Conservation (phyloP, 2,329 filamentous ascomycete genomes). For the Sphaerulina populicola region DNA sequence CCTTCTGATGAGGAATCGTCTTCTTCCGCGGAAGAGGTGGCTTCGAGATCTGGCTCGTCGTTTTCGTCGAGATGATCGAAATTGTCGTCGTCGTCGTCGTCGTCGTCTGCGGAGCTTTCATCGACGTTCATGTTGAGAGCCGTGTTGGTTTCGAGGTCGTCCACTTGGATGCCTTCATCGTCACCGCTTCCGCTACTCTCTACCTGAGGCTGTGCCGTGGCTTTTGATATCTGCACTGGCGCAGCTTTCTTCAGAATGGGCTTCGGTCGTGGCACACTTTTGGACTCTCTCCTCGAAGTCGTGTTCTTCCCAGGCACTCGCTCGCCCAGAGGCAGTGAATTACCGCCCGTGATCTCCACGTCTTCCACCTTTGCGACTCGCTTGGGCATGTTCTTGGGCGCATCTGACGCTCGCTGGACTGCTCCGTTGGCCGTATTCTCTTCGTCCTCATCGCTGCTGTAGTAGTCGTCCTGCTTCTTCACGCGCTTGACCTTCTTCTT, state of each 20-base stretch:
- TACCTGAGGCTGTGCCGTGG: slow-evolving; percentile 3
- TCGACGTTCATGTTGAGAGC: slow-evolving; percentile 18
- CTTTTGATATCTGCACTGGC: slow-evolving; percentile 6
- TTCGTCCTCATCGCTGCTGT: slow-evolving; percentile 55
- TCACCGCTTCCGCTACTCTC: slow-evolving; percentile 14
- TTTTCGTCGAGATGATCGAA: slow-evolving; percentile 29
- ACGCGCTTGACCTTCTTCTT: slow-evolving; percentile 48
- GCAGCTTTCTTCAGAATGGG: slow-evolving; percentile 18
- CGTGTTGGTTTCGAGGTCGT: slow-evolving; percentile 18
- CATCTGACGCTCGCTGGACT: slow-evolving; percentile 20
- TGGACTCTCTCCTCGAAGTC: slow-evolving; percentile 8
- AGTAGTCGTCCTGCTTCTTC: slow-evolving; percentile 55
- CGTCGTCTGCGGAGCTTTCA: slow-evolving; percentile 26
- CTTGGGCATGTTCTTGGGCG: slow-evolving; percentile 20
- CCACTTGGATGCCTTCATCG: slow-evolving; percentile 10
- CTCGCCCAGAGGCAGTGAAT: slow-evolving; percentile 6
- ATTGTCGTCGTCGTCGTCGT: slow-evolving; percentile 32
- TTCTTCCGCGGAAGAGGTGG: slow-evolving; percentile 13
- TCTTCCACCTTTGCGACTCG: slow-evolving; percentile 10
- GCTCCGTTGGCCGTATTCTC: slow-evolving; percentile 28
- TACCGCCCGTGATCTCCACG: slow-evolving; percentile 2
- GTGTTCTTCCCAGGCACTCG: slow-evolving; percentile 13
- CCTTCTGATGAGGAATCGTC: slow-evolving; percentile 22
- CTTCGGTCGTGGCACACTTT: slow-evolving; percentile 13
- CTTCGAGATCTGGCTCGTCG: slow-evolving; percentile 27